Conservation (phyloP, 192 early-diverging fungal species). For the Obelidium mucronatum region DNA sequence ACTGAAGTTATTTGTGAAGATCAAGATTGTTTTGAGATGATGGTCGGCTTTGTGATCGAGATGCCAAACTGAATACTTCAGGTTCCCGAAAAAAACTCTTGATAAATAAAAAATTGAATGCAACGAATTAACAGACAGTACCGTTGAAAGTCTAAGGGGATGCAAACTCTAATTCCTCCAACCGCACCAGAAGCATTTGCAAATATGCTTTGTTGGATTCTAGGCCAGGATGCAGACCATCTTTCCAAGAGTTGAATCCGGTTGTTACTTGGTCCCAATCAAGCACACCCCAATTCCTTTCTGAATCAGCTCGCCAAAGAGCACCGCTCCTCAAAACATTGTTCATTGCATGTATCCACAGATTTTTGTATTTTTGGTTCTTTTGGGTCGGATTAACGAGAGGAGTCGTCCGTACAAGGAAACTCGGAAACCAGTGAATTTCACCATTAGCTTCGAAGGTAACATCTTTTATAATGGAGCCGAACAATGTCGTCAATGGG, state of each 20-base stretch:
- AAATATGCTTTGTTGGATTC: constrained; percentile 2
- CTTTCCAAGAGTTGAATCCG: not conserved
- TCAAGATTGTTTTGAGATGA: too few species aligned
- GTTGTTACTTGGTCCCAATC: not conserved
- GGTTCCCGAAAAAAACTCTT: too few species aligned
- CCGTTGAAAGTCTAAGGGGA: too few species aligned
- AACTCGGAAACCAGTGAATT: not conserved
- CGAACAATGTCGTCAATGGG: not conserved
- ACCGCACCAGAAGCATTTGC: not conserved
- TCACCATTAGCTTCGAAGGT: not conserved
- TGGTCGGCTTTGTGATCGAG: too few species aligned
- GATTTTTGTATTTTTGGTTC: not conserved
- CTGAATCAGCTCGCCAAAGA: not conserved
- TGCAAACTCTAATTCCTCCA: not conserved
- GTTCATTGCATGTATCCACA: not conserved
- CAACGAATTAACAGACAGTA: too few species aligned
- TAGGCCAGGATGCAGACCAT: constrained; percentile 2
- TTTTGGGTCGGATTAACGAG: not conserved
- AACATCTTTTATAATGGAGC: not conserved
- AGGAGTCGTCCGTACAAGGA: not conserved
- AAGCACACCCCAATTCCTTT: not conserved
- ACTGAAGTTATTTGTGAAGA: too few species aligned
- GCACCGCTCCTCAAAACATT: not conserved
- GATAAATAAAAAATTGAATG: too few species aligned
- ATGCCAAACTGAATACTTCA: too few species aligned